phyloP scores from a whole-genome alignment of 2,329 filamentous ascomycete genomes.

The Zymoseptoria passerinii region DNA sequence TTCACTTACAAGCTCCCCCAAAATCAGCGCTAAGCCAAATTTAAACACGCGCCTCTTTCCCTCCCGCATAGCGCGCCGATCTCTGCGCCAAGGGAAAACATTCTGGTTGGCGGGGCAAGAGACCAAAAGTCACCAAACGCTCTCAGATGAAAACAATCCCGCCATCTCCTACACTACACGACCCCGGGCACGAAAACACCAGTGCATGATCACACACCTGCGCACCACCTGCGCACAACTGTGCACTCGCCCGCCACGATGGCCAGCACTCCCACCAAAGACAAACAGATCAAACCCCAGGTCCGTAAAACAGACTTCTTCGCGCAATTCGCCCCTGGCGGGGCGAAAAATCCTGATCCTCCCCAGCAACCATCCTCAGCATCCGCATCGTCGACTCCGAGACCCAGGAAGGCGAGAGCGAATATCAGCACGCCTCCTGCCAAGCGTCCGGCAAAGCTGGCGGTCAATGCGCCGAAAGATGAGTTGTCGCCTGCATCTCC shows the following conservation, averaged over 20 bases:
- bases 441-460: no score
- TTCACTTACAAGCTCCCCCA: neutral
- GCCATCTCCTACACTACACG: neutral
- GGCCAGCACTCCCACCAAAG: neutral
- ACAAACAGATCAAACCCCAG: no score
- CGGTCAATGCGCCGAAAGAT: no score
- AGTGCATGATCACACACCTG: neutral
- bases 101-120: neutral
- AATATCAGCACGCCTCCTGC: neutral
- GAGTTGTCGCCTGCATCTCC: neutral
- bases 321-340: no score
- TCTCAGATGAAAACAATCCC: neutral
- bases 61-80: neutral
- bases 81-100: neutral
- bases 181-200: neutral
- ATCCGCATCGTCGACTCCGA: neutral
- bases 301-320: neutral
- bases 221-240: neutral
- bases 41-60: neutral
- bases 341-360: neutral
- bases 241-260: neutral
- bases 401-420: no score
- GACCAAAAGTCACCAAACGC: neutral
- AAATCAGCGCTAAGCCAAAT: neutral
- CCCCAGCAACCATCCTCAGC: neutral